Conservation (phyloP, 352 stramenopile genomes). For the Phytophthora citricola region DNA sequence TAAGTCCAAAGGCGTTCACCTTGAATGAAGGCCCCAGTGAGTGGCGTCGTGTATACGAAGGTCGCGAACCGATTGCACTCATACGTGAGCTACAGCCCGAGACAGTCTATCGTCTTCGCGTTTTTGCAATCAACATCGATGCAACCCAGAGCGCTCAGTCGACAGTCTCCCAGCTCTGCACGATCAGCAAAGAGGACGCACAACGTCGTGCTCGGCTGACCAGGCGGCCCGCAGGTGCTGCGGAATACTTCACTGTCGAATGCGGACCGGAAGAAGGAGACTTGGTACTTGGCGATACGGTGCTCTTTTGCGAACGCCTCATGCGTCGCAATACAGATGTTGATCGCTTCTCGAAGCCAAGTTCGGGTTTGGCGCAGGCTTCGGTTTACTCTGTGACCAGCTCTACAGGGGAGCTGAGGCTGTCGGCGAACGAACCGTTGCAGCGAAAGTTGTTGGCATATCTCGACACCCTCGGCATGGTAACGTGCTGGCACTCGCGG, state of each 20-base stretch:
- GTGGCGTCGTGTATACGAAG: conserved; percentile 86
- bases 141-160: conserved; percentile 72
- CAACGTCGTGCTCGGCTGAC: conserved; percentile 41
- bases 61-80: conserved; percentile 66
- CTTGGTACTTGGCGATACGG: conserved; percentile 88
- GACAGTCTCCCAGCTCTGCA: conserved; percentile 83
- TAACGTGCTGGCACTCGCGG: conserved; percentile 65
- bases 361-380: conserved; percentile 14
- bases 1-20: conserved; percentile 28
- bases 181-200: conserved; percentile 67
- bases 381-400: conserved; percentile 68
- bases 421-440: conserved; percentile 76
- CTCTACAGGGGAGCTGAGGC: conserved; percentile 38
- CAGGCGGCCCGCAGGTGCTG: conserved; percentile 51
- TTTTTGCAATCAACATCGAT: conserved; percentile 81
- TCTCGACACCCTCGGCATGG: conserved; percentile 55
- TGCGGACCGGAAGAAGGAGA: conserved; percentile 73
- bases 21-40: conserved; percentile 39
- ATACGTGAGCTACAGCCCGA: conserved; percentile 75
- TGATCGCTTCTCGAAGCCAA: conserved; percentile 34
- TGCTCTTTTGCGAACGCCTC: conserved; percentile 94
- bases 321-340: conserved; percentile 47
- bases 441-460: conserved; percentile 67
- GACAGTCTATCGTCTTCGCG: conserved; percentile 86
- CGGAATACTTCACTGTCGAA: conserved; percentile 78